These are phyloP conservation scores for Turritis glabra DNA, from an alignment of 345 rosid genomes.

Conservation along the genomic window DNA sequence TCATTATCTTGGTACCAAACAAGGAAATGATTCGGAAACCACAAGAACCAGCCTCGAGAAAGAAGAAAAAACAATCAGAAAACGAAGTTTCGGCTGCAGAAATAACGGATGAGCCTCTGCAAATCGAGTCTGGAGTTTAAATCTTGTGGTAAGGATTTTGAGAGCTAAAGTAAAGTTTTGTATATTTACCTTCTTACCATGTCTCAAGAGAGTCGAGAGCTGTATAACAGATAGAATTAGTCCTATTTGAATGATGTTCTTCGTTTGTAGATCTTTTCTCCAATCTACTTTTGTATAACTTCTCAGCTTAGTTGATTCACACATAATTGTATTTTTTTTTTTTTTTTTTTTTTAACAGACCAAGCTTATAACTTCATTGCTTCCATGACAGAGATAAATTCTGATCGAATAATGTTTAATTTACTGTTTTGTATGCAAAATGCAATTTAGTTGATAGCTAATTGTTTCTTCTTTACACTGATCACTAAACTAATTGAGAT, in stretches of 20 bases:
- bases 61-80: conserved; percentile 50
- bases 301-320: background rate
- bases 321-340: background rate
- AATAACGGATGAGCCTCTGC: conserved; percentile 10
- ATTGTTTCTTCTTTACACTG: background rate
- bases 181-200: conserved; percentile 28
- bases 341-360: background rate
- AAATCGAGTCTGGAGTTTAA: conserved; percentile 4
- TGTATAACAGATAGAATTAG: conserved; percentile 32
- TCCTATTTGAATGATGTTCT: conserved; percentile 29
- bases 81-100: conserved; percentile 5
- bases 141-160: conserved; percentile 4
- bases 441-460: background rate
- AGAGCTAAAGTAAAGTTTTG: conserved; percentile 38
- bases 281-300: background rate
- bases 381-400: background rate
- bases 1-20: conserved; percentile 79
- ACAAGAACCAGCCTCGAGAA: conserved; percentile 67
- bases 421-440: background rate
- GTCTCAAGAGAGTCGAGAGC: conserved; percentile 12
- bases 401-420: background rate
- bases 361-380: background rate
- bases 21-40: conserved; percentile 66
- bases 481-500: conserved; percentile 22
- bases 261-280: background rate